Base-by-base conservation (phyloP, 2,329 filamentous ascomycete genomes). In the Dactylella cylindrospora region DNA sequence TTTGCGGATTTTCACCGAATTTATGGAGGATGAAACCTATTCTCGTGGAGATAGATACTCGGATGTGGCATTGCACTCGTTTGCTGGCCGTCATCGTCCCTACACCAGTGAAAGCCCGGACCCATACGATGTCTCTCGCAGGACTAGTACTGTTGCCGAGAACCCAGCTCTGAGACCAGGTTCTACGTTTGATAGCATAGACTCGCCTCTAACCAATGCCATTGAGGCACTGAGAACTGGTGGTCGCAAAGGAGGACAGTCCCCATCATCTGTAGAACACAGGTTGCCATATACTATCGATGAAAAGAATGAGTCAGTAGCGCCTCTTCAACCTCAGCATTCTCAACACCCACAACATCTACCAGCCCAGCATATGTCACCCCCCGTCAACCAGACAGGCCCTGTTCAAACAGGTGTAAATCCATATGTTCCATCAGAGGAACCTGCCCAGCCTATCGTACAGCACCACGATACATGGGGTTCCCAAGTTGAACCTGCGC, bases 1-100 rank as follows among this genome's bases (percentile, higher is more conserved):
- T 20, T 41, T 69, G 6, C 67, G 53, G 28, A 59, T 69, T 5
- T 69, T 69, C 29, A 66, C 66, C 2, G 64, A 67, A 4, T 69
- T 69, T 35, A 69, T 69, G 67, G 67, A 69, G 28, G 64, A 68
- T 23, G 68, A 69, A 51, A 68, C 66, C 19, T 69, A 66, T 39
- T 54, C 67, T 19, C 57, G 67, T 20, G 68, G 68, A 15, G 57
- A 67, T 41, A 47, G 65, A 31, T 69, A 69, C 51, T 67, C 68
- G 5, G 62, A 65, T 46, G 68, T 32, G 26, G 44, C 57, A 20
- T 29, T 62, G 29, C 29, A 62, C 28, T 50, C 43, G 15, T 54
- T 50, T 26, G 49, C 43, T 17, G 44, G 57, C 12, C 57, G 57
- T 19, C 31, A 44, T 15, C 49, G 57, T 3, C 57, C 49, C 13